Evolutionary conservation across 192 early-diverging fungal genomes (phyloP), one percentile per base, ranked within the genome.

Genomic region (Fimicolochytrium jonesii): DNA sequence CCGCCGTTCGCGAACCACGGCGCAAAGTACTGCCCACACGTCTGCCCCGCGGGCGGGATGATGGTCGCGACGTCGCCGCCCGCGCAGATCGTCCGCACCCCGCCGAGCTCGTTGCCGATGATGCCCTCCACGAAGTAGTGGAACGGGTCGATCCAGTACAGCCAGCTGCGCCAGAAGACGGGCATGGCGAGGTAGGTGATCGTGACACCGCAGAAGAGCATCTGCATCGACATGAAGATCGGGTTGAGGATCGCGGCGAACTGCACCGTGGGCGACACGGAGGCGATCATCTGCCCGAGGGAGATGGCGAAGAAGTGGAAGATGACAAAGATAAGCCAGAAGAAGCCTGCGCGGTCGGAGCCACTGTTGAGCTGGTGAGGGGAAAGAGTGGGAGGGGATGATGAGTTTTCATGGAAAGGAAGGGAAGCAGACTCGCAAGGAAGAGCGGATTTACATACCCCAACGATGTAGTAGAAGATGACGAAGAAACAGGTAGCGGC

Each of bases 191-290:
- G 32, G 32, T 79, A 78, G 0, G 59, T 45, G 42, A 50, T 84
- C 66, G 88, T 86, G 43, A 89, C 75, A 67, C 87, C 87, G 46
- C 78, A 77, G 73, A 89, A 91, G 44, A 91, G 66, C 59, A 82
- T 79, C 37, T 88, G 75, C 57, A 86, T 72, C 1, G 82, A 79
- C 3, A 87, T 77, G 50, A 84, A 75, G 33, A 91, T 79, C 6
- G 88, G 88, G 48, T 87, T 86, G 31, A 88, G 48, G 56, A 89
- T 68, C 1, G 82, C 75, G 28, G 56, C 56, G 23, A 64, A 54
- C 22, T 39, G 48, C 10, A 83, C 73, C 54, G 73, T 79, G 17
- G 86, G 86, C 11, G 81, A 77, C 15, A 86, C 74, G 13, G 86
- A 75, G 0, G 86, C 86, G 60, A 92, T 79, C 36, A 80, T 80